A percentile compares a stretch with the other conserved stretches of the same genome.
Conservation (phyloP, 805 yeast species). For the Geotrichum ghanense region DNA sequence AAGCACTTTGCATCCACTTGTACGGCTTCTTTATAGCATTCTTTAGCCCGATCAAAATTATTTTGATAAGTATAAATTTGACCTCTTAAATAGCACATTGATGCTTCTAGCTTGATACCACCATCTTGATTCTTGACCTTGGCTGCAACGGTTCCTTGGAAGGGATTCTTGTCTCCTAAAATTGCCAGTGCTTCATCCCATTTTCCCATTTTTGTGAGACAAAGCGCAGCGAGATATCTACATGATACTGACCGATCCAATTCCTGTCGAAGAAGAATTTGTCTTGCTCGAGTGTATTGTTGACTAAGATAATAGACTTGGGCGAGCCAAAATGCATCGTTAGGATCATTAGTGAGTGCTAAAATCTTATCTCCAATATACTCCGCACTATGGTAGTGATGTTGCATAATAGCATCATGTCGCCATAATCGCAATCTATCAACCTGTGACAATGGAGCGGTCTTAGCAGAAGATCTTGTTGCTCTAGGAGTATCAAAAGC, state of each 20-base stretch:
- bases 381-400: slow-evolving; percentile 81
- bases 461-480: not conserved
- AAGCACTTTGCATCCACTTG: slow-evolving; percentile 81
- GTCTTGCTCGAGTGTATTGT: slow-evolving; percentile 67
- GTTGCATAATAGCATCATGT: slow-evolving; percentile 86
- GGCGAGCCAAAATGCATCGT: slow-evolving; percentile 94
- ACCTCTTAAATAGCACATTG: slow-evolving; percentile 79
- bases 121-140: slow-evolving; percentile 37
- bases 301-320: slow-evolving; percentile 75
- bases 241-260: slow-evolving; percentile 55
- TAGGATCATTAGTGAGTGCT: slow-evolving; percentile 71
- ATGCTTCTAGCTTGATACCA: slow-evolving; percentile 77
- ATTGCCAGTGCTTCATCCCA: slow-evolving; percentile 87
- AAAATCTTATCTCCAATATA: slow-evolving; percentile 86
- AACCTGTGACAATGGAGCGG: slow-evolving; percentile 67
- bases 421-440: slow-evolving; percentile 86
- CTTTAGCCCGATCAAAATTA: slow-evolving; percentile 76
- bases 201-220: slow-evolving; percentile 56
- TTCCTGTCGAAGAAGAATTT: slow-evolving; percentile 46
- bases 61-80: slow-evolving; percentile 71
- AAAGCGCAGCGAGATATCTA: slow-evolving; percentile 66
- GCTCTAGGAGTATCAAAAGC: not conserved
- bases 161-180: slow-evolving; percentile 75
- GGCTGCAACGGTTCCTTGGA: slow-evolving; percentile 19
- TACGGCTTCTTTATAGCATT: slow-evolving; percentile 78